These are phyloP conservation scores for Huntiella moniliformis DNA, from an alignment of 2,329 filamentous ascomycete species.

Conservation along the genomic window DNA sequence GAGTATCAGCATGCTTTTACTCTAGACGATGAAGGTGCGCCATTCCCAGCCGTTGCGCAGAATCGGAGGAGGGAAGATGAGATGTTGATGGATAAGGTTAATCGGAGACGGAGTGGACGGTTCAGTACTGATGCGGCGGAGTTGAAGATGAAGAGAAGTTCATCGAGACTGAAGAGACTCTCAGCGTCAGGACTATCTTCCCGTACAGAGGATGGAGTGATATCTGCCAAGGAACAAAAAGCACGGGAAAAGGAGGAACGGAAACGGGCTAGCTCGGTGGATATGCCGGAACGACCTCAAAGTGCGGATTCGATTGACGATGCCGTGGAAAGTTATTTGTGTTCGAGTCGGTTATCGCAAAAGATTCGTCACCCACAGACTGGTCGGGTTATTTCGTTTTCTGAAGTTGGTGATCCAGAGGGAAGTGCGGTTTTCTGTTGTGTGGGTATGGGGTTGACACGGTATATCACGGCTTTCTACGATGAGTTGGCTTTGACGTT, in stretches of 20 bases:
- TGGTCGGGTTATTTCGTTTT: constrained; percentile 80
- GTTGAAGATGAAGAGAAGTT: constrained; percentile 32
- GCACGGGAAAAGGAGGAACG: constrained; percentile 18
- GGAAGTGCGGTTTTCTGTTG: constrained; percentile 91
- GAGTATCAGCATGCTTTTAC: constrained; percentile 18
- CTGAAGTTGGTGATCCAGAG: constrained; percentile 82
- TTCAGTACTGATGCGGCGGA: constrained; percentile 30
- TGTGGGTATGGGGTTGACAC: constrained; percentile 90
- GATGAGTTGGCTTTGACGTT: constrained; percentile 83
- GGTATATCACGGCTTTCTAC: constrained; percentile 93
- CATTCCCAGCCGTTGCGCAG: constrained; percentile 49
- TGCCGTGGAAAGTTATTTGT: constrained; percentile 69
- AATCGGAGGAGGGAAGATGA: constrained; percentile 30
- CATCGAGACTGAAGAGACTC: constrained; percentile 38
- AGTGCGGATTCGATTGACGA: constrained; percentile 79
- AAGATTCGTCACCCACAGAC: constrained; percentile 74
- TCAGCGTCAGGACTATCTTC: constrained; percentile 20
- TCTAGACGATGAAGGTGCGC: constrained; percentile 42
- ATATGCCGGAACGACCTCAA: constrained; percentile 42
- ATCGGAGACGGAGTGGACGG: constrained; percentile 28
- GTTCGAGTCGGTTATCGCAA: constrained; percentile 67
- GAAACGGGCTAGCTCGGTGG: constrained; percentile 11
- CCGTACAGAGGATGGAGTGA: neutral
- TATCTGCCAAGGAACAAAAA: neutral
- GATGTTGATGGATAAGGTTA: constrained; percentile 23